Conservation (phyloP, 2,329 filamentous ascomycete genomes). For the Fusarium pseudocircinatum region DNA sequence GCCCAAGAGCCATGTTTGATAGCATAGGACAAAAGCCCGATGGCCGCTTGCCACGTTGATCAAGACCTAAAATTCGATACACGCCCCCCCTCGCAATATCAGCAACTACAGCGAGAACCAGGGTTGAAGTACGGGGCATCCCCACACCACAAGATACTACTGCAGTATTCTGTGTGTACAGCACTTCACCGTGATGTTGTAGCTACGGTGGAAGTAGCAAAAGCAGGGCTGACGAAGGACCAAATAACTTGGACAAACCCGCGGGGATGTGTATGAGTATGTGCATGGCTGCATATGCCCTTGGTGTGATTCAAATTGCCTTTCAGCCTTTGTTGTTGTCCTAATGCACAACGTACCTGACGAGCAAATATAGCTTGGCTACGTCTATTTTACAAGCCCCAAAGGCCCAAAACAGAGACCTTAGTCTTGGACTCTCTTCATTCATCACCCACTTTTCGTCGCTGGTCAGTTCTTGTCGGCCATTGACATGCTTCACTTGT, state of each 20-base stretch:
- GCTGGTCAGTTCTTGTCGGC: not conserved
- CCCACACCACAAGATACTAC: slow-evolving; percentile 40
- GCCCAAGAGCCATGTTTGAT: not conserved
- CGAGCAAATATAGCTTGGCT: slow-evolving; percentile 13
- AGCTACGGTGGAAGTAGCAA: slow-evolving; percentile 26
- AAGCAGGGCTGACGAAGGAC: slow-evolving; percentile 34
- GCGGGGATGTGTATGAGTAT: slow-evolving; percentile 25
- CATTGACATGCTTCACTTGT: not conserved
- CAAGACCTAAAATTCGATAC: slow-evolving; percentile 34
- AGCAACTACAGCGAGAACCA: slow-evolving; percentile 29
- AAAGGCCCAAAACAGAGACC: not conserved
- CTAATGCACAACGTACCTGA: slow-evolving; percentile 17
- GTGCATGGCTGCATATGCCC: slow-evolving; percentile 24
- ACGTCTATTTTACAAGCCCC: not conserved
- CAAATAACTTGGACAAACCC: slow-evolving; percentile 29
- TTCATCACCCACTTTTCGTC: not conserved
- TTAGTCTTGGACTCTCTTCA: not conserved
- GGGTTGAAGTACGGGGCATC: slow-evolving; percentile 33
- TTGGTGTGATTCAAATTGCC: slow-evolving; percentile 23
- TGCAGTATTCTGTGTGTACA: slow-evolving; percentile 32
- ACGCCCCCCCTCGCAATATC: slow-evolving; percentile 33
- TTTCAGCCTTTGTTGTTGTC: slow-evolving; percentile 26
- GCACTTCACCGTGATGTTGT: slow-evolving; percentile 31
- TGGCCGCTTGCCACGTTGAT: slow-evolving; percentile 50
- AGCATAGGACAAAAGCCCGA: slow-evolving; percentile 22